Conservation (phyloP, 2,329 filamentous ascomycete genomes). For the Alternaria triticimaculans region DNA sequence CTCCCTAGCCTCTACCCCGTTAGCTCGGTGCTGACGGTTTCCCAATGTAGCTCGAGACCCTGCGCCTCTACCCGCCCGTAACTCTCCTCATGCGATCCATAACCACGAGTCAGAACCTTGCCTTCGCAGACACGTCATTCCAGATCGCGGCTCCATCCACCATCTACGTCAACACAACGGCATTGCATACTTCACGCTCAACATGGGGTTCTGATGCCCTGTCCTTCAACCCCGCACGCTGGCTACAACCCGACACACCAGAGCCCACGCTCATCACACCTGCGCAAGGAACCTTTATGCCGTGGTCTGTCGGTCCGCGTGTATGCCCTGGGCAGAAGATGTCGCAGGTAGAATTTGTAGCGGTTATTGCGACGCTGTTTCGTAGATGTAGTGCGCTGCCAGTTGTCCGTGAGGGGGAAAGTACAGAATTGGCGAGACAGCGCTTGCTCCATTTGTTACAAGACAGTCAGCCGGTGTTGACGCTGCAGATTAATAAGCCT, state of each 20-base stretch:
- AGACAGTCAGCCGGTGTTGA: conserved; percentile 14
- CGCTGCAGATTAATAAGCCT: conserved; percentile 14
- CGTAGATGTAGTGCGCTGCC: conserved; percentile 12
- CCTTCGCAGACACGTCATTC: neutral
- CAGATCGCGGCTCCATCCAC: neutral
- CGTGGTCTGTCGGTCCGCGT: conserved; percentile 29
- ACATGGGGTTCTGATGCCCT: conserved; percentile 2
- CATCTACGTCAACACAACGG: conserved; percentile 11
- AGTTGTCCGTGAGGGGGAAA: conserved; percentile 6
- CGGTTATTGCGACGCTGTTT: conserved; percentile 31
- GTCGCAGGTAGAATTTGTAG: conserved; percentile 47
- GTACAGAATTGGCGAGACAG: conserved; percentile 1
- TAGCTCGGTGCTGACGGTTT: neutral
- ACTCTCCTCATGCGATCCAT: conserved; percentile 6
- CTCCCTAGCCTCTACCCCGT: neutral
- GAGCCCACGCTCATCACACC: neutral
- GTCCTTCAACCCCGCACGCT: neutral
- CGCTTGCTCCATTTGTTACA: conserved; percentile 11
- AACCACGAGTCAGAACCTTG: neutral
- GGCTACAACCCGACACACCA: neutral
- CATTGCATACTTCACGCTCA: conserved; percentile 6
- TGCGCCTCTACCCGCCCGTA: conserved; percentile 21
- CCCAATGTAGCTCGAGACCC: conserved; percentile 35
- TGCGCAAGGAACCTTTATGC: conserved; percentile 9
- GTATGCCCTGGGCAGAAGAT: conserved; percentile 46